phyloP scores from a whole-genome alignment of 2,329 filamentous ascomycete species.

The Colletotrichum shisoi region DNA sequence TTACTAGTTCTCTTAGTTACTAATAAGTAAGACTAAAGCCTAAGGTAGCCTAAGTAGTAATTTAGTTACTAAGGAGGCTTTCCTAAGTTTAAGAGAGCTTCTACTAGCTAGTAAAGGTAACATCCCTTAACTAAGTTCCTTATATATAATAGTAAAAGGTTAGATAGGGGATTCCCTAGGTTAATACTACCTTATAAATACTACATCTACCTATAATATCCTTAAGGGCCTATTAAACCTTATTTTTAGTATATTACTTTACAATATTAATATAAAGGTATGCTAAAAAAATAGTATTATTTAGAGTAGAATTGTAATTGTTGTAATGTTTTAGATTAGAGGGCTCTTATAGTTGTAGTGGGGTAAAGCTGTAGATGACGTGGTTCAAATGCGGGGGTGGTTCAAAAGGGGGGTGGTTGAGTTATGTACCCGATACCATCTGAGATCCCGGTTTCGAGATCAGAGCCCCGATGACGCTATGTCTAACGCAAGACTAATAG shows the following conservation, averaged over 20 bases:
- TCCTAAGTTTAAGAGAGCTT: slow-evolving; percentile 11
- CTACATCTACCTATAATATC: slow-evolving; percentile 38
- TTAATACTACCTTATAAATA: neutral
- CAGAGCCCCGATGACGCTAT: no score
- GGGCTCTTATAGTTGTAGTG: no score
- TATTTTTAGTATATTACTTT: neutral
- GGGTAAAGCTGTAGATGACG: no score
- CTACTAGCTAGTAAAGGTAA: neutral
- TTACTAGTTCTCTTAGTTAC: slow-evolving; percentile 24
- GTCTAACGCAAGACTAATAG: no score
- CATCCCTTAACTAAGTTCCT: neutral
- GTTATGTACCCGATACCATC: no score
- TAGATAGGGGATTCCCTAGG: neutral
- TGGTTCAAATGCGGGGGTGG: no score
- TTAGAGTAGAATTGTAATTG: no score
- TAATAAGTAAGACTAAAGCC: slow-evolving; percentile 23
- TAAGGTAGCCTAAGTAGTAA: slow-evolving; percentile 24
- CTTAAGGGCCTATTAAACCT: neutral
- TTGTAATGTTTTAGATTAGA: no score
- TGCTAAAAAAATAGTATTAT: neutral
- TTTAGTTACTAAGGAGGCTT: slow-evolving; percentile 22
- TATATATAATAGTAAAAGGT: neutral
- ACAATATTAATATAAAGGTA: neutral
- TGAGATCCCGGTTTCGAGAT: no score
- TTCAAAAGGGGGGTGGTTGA: no score